Base-by-base conservation (phyloP, 176 grass and related monocot species). In the Pontederia paniculata region DNA sequence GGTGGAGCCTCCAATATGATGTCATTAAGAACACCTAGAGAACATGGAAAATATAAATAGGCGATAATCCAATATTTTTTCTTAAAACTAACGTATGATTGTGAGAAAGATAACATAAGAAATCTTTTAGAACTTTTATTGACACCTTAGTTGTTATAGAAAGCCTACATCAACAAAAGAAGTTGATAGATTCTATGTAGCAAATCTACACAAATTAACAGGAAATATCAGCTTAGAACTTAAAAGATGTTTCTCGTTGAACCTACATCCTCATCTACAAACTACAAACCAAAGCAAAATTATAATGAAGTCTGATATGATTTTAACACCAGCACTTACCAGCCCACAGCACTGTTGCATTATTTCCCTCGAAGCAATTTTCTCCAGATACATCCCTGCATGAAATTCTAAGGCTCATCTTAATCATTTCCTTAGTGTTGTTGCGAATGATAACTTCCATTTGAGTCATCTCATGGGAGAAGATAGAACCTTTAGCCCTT, bases 301-400 rank as follows among this genome's bases (percentile, higher is more conserved):
- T 42, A 59, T 37, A 12, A 43, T 60, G 23, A 43, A 37, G 28
- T 60, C 2, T 17, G 42, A 60, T 37, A 12, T 15, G 28, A 20
- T 48, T 66, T 8, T 2, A 8, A 16, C 37, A 41, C 59, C 19
- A 37, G 21, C 48, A 80, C 68, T 50, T 81, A 98, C 93, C 93
- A 62, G 86, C 77, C 87, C 83, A 98, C 23, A 98, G 75, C 22
- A 91, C 80, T n/a, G 93, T 98, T 23, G 77, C 80, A 60, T 80
- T 89, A 62, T 80, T 83, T 68, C 89, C 83, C 1, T 91, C 80
- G 0, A 80, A 77, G 60, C 93, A 98, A 79, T 91, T 98, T 23
- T 82, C 58, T 65, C 93, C 87, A 4, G 93, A 86, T 44, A 98
- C 93, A 81, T 98, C 93, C 76, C 69, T 91, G 68, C 93, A 98